Percentiles rank a stretch among this genome's conserved stretches.
Conservation (phyloP, 176 grass and related monocot species). For the Eremochloa ophiuroides region DNA sequence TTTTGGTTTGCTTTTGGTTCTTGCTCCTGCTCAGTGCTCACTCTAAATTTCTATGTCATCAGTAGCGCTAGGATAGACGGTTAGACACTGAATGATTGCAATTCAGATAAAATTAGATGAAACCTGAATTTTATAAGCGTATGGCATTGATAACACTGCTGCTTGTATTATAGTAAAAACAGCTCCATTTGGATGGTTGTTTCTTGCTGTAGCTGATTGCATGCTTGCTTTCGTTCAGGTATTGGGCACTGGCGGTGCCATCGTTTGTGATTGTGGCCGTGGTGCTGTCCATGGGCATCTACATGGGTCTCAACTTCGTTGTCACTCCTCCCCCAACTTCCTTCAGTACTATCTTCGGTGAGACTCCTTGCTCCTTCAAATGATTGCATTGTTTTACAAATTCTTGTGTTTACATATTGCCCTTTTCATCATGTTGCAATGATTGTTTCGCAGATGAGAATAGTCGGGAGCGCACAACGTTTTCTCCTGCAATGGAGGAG, state of each 20-base stretch:
- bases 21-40: neutral
- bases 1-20: neutral
- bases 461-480: neutral
- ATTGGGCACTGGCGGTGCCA: conserved; percentile 62
- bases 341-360: conserved; percentile 53
- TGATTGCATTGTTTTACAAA: neutral
- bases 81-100: no score
- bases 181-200: neutral
- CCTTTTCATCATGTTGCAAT: neutral
- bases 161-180: neutral
- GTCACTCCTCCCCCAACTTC: conserved; percentile 50
- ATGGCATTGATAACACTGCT: neutral
- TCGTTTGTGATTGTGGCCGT: conserved; percentile 49
- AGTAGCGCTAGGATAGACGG: neutral
- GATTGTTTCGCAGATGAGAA: conserved; percentile 26
- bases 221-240: conserved; percentile 16
- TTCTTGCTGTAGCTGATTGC: neutral
- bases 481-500: neutral
- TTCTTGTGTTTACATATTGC: neutral
- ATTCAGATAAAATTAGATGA: neutral
- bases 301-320: conserved; percentile 62
- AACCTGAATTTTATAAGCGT: neutral
- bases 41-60: neutral
- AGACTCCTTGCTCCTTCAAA: neutral
- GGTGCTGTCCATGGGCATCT: conserved; percentile 35